Evolutionary conservation across 2,329 filamentous ascomycete species (phyloP), one percentile per base, ranked within the genome.

Genomic region (Scytalidium lignicola): DNA sequence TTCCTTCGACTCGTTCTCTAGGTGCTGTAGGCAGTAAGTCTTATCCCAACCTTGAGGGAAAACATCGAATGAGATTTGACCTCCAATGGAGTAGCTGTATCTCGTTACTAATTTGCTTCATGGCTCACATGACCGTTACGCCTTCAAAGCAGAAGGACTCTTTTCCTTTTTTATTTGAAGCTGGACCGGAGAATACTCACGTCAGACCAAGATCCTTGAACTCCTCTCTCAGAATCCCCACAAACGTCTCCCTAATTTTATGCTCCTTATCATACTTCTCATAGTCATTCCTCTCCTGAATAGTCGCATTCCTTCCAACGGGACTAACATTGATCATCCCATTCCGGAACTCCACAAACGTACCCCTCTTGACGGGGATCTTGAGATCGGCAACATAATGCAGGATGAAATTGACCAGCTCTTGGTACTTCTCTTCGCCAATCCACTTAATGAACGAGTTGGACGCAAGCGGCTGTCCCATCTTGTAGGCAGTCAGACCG

Each of bases 31-130:
- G 74, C 91, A 96, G 79, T 96, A 99, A 9, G 89, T 96, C 83
- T 97, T 99, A 74, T 99, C 93, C 93, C 93, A 99, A 64, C 93
- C 93, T 2, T 76, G 81, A 56, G 93, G 93, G 79, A 99, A 99
- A 62, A 97, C 88, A 66, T 99, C 93, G 69, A 99, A 99, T 52
- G 91, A 96, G 71, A 99, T 96, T 67, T 96, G 90, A 47, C 93
- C 93, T 60, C 93, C 93, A 62, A 99, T 95, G 55, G 90, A 92
- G 76, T 86, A 96, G 40, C 88, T 91, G 53, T 54, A 44, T 37
- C 48, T 6, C 18, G 12, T 17, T 44, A 44, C 5, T 37, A 26
- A 10, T 10, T n/a, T 10, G 23, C 23, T 26, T 26, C 23, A 26
- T 26, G 10, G 23, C 23, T 10, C 23, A 26, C n/a, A n/a, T n/a